Percentiles rank a stretch among this genome's conserved stretches.
Conservation (phyloP, 306 rosid species). For the Comarum palustre region DNA sequence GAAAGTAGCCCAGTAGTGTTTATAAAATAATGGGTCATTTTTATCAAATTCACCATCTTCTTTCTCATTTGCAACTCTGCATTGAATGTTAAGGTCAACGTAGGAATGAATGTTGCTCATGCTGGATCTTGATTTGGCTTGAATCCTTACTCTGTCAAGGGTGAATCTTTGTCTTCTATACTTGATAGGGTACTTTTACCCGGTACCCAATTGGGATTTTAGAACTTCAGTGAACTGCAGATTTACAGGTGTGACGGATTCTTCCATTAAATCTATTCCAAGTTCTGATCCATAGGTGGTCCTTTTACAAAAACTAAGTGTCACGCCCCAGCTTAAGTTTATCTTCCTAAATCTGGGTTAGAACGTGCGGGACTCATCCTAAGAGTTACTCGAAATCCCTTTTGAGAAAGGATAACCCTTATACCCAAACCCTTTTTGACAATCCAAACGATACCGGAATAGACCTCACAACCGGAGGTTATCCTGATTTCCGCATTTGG, state of each 20-base stretch:
- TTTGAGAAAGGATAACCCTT: too few species aligned
- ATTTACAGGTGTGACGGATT: background rate
- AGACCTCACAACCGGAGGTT: too few species aligned
- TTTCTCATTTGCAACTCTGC: background rate
- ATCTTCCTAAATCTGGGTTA: too few species aligned
- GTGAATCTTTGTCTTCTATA: background rate
- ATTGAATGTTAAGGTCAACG: background rate
- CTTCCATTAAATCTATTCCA: background rate
- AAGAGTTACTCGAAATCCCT: too few species aligned
- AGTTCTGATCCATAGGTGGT: background rate
- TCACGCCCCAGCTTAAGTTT: too few species aligned
- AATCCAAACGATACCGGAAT: too few species aligned
- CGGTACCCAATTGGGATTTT: background rate
- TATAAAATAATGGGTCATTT: conserved; percentile 17
- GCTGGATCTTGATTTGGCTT: background rate
- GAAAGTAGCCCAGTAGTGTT: conserved; percentile 17
- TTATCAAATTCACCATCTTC: background rate
- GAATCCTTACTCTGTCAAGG: background rate
- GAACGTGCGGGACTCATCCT: too few species aligned
- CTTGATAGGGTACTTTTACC: background rate
- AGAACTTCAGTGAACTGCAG: background rate
- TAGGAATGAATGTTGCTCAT: background rate
- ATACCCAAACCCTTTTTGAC: too few species aligned
- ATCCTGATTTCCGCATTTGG: too few species aligned
- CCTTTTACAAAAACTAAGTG: too few species aligned